Conservation (phyloP, 2,329 filamentous ascomycete species). For the Hortaea werneckii region DNA sequence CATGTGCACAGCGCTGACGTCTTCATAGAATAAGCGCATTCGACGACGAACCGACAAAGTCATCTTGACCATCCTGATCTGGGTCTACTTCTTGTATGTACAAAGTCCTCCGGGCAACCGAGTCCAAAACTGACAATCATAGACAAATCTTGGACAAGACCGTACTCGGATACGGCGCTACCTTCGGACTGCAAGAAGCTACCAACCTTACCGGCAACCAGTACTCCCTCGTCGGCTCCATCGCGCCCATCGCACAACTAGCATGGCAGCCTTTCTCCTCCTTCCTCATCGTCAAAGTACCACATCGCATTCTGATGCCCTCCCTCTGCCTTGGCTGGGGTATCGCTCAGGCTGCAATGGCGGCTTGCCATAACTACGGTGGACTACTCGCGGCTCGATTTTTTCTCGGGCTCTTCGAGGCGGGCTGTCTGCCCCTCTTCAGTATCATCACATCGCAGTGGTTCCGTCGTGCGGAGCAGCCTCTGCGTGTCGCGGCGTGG, state of each 20-base stretch:
- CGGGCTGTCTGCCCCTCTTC: slow-evolving; percentile 28
- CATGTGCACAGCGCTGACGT: neutral
- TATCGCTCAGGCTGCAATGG: slow-evolving; percentile 48
- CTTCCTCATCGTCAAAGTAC: slow-evolving; percentile 52
- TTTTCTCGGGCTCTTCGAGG: slow-evolving; percentile 28
- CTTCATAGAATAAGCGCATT: slow-evolving; percentile 40
- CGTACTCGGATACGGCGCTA: slow-evolving; percentile 35
- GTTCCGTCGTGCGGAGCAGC: slow-evolving; percentile 31
- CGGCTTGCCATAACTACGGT: slow-evolving; percentile 39
- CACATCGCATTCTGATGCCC: slow-evolving; percentile 54
- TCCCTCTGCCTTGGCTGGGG: slow-evolving; percentile 55
- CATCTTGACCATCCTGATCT: slow-evolving; percentile 46
- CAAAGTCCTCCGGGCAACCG: no score
- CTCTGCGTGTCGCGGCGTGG: slow-evolving; percentile 44
- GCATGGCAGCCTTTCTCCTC: slow-evolving; percentile 57
- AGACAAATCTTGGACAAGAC: slow-evolving; percentile 30
- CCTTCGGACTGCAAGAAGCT: slow-evolving; percentile 39
- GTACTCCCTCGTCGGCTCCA: slow-evolving; percentile 39
- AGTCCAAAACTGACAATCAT: neutral
- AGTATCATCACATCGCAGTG: slow-evolving; percentile 29
- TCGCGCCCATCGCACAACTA: slow-evolving; percentile 44
- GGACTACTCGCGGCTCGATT: slow-evolving; percentile 29
- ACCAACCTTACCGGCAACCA: slow-evolving; percentile 40
- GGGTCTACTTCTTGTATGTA: slow-evolving; percentile 51
- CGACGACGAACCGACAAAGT: slow-evolving; percentile 51